Evolutionary conservation across 169 alveolate genomes (phyloP).

Genomic region (Cryptosporidium ryanae): DNA sequence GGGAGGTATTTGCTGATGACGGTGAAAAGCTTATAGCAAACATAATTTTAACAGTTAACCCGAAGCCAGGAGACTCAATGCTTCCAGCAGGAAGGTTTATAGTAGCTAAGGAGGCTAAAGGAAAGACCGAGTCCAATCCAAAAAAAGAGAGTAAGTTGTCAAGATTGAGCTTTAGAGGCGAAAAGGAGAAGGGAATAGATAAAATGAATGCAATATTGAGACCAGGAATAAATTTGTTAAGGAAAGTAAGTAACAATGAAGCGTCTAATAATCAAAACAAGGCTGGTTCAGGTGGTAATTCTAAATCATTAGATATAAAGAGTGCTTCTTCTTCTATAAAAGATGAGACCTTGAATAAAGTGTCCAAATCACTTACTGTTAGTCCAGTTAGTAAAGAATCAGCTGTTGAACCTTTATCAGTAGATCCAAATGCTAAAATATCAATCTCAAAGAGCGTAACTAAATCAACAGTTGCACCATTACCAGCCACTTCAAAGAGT

Average conservation of each 20-base stretch:
- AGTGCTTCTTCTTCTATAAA: neutral
- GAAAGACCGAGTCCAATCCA: neutral
- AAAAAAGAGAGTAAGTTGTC: slow-evolving; percentile 50
- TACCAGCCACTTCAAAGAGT: too few species aligned
- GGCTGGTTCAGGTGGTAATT: neutral
- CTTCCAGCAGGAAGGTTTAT: slow-evolving; percentile 86
- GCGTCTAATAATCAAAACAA: neutral
- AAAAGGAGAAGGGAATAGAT: slow-evolving; percentile 38
- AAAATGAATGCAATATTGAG: slow-evolving; percentile 57
- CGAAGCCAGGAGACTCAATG: slow-evolving; percentile 81
- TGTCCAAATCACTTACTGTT: neutral
- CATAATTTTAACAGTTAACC: slow-evolving; percentile 80
- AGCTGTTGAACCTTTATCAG: neutral
- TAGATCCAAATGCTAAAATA: neutral
- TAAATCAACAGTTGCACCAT: neutral
- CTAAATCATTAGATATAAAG: neutral
- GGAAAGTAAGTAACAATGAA: neutral
- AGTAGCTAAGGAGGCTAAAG: slow-evolving; percentile 67
- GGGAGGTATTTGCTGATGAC: slow-evolving; percentile 46
- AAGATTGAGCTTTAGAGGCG: slow-evolving; percentile 47
- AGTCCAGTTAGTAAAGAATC: neutral
- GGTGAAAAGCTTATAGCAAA: slow-evolving; percentile 77
- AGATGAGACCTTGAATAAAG: neutral
- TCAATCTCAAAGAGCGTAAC: neutral
- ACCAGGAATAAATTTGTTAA: slow-evolving; percentile 16